Conservation (phyloP, 2,329 filamentous ascomycete genomes). For the Colletotrichum tabaci region DNA sequence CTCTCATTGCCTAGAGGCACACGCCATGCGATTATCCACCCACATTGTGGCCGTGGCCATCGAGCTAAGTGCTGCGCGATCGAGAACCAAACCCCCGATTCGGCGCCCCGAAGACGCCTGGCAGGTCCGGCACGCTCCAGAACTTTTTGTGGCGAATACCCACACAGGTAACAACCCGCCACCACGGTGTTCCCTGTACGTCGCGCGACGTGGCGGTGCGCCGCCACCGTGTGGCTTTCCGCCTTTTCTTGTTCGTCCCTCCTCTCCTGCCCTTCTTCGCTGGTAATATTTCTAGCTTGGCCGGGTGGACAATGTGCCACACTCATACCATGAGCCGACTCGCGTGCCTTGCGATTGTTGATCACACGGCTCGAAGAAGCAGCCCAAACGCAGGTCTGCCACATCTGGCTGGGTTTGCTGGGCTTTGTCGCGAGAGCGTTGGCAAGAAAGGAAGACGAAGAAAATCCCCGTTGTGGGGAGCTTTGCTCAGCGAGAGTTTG, state of each 20-base stretch:
- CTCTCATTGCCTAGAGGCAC: conserved; percentile 10
- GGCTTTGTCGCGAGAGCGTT: background rate
- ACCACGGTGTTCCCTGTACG: background rate
- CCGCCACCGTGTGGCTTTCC: conserved; percentile 1
- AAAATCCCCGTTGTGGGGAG: background rate
- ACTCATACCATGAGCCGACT: background rate
- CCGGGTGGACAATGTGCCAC: background rate
- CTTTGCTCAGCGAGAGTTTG: background rate
- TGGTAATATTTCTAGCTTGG: background rate
- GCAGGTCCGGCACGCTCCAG: conserved; percentile 6
- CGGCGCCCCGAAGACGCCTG: conserved; percentile 3
- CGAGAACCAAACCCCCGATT: conserved; percentile 15
- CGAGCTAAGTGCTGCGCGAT: conserved; percentile 31
- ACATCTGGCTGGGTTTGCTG: background rate
- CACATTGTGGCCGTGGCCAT: conserved; percentile 35
- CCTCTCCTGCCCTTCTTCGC: background rate
- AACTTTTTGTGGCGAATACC: conserved; percentile 31
- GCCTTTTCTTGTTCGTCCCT: background rate
- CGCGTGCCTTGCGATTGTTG: background rate
- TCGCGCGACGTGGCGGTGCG: background rate
- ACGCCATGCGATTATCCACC: conserved; percentile 13
- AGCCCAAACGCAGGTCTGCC: background rate
- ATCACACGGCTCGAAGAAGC: background rate
- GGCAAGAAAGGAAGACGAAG: background rate
- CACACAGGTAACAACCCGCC: background rate